Evolutionary conservation across 306 rosid genomes (phyloP).

Genomic region (Quercus suber): DNA sequence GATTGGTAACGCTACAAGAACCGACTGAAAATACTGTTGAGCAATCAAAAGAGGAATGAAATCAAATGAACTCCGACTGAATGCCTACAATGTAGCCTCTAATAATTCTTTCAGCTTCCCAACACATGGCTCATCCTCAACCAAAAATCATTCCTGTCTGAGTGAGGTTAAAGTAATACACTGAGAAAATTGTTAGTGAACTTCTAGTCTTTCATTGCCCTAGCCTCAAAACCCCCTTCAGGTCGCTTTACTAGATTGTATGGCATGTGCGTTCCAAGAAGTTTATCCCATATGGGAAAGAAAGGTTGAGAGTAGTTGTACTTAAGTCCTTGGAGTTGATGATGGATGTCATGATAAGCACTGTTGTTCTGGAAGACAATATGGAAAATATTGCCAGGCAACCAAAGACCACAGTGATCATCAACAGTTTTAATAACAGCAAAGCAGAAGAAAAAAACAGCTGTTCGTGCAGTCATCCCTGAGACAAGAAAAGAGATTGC

Average conservation of each 20-base stretch:
- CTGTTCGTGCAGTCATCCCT: conserved; percentile 81
- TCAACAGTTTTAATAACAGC: conserved; percentile 80
- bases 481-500: conserved; percentile 75
- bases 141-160: conserved; percentile 15
- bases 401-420: conserved; percentile 89
- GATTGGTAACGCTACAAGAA: conserved; percentile 31
- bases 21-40: conserved; percentile 26
- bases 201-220: conserved; percentile 43
- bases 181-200: not conserved
- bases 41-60: conserved; percentile 24
- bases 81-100: conserved; percentile 26
- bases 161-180: conserved; percentile 18
- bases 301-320: conserved; percentile 90
- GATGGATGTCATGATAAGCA: conserved; percentile 93
- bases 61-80: conserved; percentile 34
- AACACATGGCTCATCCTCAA: not conserved
- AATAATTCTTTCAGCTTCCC: not conserved
- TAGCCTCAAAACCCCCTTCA: conserved; percentile 76
- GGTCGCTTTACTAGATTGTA: conserved; percentile 61
- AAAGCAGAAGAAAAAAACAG: conserved; percentile 75
- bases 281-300: conserved; percentile 81
- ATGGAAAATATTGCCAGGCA: conserved; percentile 80
- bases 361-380: conserved; percentile 74
- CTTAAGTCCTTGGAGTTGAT: conserved; percentile 81
- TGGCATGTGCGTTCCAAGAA: conserved; percentile 84